Evolutionary conservation across 495 filamentous ascomycete genomes (phyloP).

Genomic region (Podospora tetraspora): DNA sequence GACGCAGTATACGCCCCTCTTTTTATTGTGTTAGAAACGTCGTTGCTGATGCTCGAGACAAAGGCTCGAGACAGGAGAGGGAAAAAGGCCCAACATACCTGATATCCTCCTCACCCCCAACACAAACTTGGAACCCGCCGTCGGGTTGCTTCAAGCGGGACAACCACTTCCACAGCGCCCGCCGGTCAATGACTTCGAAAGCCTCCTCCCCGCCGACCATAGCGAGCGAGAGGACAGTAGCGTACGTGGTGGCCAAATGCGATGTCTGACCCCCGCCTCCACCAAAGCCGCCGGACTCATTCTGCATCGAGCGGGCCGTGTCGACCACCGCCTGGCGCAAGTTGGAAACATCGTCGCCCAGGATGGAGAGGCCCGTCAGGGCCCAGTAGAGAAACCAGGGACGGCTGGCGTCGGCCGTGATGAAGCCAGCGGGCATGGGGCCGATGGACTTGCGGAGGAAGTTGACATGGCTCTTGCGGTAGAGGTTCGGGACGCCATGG

Average conservation of each 20-base stretch:
- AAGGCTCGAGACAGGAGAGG: conserved; percentile 6
- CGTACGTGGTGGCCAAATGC: conserved; percentile 85
- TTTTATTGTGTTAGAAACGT: neutral
- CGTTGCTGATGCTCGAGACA: conserved; percentile 14
- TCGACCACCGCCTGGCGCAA: conserved; percentile 64
- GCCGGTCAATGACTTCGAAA: conserved; percentile 70
- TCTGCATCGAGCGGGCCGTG: conserved; percentile 75
- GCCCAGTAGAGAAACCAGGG: conserved; percentile 96
- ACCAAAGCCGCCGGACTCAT: conserved; percentile 80
- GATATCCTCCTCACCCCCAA: conserved; percentile 86
- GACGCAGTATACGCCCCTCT: conserved; percentile 89
- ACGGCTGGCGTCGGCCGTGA: conserved; percentile 70
- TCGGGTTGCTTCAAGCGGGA: conserved; percentile 73
- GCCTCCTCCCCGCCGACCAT: conserved; percentile 69
- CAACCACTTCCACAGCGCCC: conserved; percentile 84
- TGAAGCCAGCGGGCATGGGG: conserved; percentile 59
- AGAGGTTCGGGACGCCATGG: conserved; percentile 67
- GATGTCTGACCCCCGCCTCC: conserved; percentile 87
- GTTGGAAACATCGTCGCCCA: conserved; percentile 68
- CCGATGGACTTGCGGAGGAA: conserved; percentile 67
- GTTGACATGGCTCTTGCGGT: conserved; percentile 62
- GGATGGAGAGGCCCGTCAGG: conserved; percentile 60
- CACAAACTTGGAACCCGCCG: conserved; percentile 75
- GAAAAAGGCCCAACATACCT: conserved; percentile 47
- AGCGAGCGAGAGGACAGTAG: conserved; percentile 68